Base-by-base conservation (phyloP, 2,329 filamentous ascomycete species). In the Capronia americana region DNA sequence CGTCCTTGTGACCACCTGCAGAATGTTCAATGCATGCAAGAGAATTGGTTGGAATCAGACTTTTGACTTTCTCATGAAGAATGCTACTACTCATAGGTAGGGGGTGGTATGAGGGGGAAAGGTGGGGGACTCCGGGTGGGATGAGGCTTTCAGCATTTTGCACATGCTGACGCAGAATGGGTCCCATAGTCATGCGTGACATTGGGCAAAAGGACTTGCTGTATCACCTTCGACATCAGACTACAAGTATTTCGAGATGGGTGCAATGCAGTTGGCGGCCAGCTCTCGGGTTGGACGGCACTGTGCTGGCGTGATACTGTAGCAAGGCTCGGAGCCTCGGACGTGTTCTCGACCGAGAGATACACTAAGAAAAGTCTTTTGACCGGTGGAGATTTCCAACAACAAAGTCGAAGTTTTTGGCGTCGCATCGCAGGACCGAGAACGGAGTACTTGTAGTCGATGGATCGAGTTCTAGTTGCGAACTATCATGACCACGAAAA, bases 1-100 rank as follows among this genome's bases (percentile, higher is more conserved):
- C 20, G 61, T n/a, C 54, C 61, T 58, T 53, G 61, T 64, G 61
- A 64, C 61, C 55, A 58, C 44, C n/a, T 64, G 55, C 61, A 57
- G 53, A n/a, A 23, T 14, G 8, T 7, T 54, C 26, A 44, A n/a
- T 53, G n/a, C 61, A 58, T 14, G 51, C 51, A 55, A 17, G 32
- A 34, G 38, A 44, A n/a, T n/a, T n/a, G 38, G 38, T n/a, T 44
- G 38, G 14, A 44, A 44, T 17, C 6, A n/a, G 17, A 44, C 38
- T 44, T 32, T 44, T 44, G 17, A n/a, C 38, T 44, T 44, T n/a
- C 17, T n/a, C 17, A 8, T 44, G 5, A 44, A 44, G 38, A n/a
- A 7, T 41, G 17, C 38, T 44, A n/a, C n/a, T n/a, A n/a, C n/a
- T n/a, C n/a, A n/a, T n/a, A 5, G 38, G 14, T 44, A 41, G 34